phyloP scores from a whole-genome alignment of 2,329 filamentous ascomycete genomes.

The Botrytis aclada region DNA sequence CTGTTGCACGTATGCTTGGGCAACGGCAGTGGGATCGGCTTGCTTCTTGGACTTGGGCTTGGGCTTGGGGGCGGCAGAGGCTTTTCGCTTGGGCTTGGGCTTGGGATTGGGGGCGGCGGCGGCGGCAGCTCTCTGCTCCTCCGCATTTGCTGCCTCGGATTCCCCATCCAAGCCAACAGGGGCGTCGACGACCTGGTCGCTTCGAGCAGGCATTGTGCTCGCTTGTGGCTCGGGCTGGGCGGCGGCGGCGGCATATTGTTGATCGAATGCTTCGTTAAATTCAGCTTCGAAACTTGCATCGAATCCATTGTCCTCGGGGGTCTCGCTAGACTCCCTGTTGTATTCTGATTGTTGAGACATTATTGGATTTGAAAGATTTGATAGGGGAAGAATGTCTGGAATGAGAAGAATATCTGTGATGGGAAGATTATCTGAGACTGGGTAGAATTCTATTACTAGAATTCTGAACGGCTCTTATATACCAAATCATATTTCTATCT shows the following conservation, averaged over 20 bases:
- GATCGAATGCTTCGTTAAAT: neutral
- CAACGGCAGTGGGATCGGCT: too few relatives aligned
- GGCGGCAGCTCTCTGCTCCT: too few relatives aligned
- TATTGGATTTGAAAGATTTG: neutral
- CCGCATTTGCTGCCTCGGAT: too few relatives aligned
- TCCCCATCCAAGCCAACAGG: too few relatives aligned
- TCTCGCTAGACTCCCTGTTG: neutral
- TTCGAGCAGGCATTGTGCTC: too few relatives aligned
- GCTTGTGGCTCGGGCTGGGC: neutral
- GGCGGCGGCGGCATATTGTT: neutral
- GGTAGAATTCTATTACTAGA: neutral
- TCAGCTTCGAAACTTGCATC: accelerated
- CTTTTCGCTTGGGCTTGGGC: too few relatives aligned
- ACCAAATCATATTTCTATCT: neutral
- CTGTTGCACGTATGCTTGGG: too few relatives aligned
- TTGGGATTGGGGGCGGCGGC: too few relatives aligned
- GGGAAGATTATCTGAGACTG: neutral
- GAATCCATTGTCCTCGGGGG: neutral
- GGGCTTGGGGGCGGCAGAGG: too few relatives aligned
- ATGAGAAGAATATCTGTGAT: neutral
- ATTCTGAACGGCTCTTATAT: neutral
- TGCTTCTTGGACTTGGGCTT: too few relatives aligned
- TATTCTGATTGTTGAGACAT: neutral
- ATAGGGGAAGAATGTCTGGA: neutral
- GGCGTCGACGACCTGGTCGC: neutral